Conservation (phyloP, 805 yeast genomes). For the Kuraishia borneana region DNA sequence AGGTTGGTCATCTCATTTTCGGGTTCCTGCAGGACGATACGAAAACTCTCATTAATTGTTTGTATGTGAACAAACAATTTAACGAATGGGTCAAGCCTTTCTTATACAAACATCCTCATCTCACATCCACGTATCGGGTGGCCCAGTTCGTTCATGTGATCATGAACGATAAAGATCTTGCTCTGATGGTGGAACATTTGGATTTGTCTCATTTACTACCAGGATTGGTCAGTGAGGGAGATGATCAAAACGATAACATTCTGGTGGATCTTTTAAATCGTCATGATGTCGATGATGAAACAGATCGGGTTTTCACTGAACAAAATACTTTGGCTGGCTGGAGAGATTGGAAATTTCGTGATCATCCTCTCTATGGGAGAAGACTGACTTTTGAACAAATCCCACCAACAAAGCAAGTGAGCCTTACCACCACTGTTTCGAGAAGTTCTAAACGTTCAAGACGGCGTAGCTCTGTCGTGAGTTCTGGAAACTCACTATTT, state of each 20-base stretch:
- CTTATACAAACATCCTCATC: constrained; percentile 40
- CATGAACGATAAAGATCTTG: constrained; percentile 43
- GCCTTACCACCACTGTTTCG: too few species aligned
- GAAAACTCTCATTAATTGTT: constrained; percentile 26
- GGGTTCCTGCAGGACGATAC: constrained; percentile 22
- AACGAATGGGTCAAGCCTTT: constrained; percentile 39
- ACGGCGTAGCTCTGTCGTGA: constrained; percentile 10
- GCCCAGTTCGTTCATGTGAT: constrained; percentile 70
- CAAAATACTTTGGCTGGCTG: constrained; percentile 57
- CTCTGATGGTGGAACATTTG: constrained; percentile 39
- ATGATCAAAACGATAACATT: constrained; percentile 8
- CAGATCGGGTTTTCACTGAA: background rate
- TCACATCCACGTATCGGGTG: constrained; percentile 65
- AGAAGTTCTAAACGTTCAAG: background rate
- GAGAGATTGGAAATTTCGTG: constrained; percentile 84
- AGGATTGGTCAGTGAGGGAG: constrained; percentile 21
- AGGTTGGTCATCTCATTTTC: constrained; percentile 28
- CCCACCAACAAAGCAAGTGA: too few species aligned
- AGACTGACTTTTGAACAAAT: background rate
- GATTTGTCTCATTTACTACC: constrained; percentile 43
- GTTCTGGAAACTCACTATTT: constrained; percentile 2
- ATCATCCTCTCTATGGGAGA: constrained; percentile 51
- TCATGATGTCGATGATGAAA: constrained; percentile 5
- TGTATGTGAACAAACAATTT: constrained; percentile 41
- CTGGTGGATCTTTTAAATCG: constrained; percentile 3